These are phyloP conservation scores for Zygosaccharomyces pseudobailii DNA, from an alignment of 1,139 yeast species.

Conservation along the genomic window DNA sequence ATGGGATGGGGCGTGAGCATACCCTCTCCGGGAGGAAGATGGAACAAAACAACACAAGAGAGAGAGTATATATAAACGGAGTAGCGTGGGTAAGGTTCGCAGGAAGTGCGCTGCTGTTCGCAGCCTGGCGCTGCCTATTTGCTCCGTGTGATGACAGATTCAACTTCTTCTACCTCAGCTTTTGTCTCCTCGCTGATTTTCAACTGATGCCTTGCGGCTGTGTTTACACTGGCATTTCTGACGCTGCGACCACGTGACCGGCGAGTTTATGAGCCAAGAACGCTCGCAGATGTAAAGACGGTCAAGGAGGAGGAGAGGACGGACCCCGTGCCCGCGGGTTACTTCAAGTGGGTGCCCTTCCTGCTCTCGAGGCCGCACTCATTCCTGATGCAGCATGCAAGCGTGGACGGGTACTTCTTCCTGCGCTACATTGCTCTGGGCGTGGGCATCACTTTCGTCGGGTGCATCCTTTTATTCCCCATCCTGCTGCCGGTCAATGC, in stretches of 20 bases:
- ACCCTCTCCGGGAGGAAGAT: background rate
- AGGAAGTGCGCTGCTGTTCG: too few species aligned
- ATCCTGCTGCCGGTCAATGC: constrained; percentile 84
- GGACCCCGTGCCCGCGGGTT: constrained; percentile 53
- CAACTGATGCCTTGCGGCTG: constrained; percentile 53
- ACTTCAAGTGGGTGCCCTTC: constrained; percentile 51
- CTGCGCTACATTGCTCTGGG: constrained; percentile 69
- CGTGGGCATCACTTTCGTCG: constrained; percentile 52
- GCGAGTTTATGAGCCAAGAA: constrained; percentile 80
- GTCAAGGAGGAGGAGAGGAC: constrained; percentile 45
- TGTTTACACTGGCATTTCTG: constrained; percentile 57
- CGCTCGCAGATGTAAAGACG: constrained; percentile 45
- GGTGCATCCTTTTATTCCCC: constrained; percentile 67
- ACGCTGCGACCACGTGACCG: constrained; percentile 56
- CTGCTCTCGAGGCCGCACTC: constrained; percentile 55
- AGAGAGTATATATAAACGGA: background rate
- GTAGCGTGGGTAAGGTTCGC: background rate
- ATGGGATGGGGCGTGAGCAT: background rate
- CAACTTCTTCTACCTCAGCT: constrained; percentile 43
- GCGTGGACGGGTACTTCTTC: constrained; percentile 86
- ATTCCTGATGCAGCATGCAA: constrained; percentile 70
- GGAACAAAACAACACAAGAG: background rate
- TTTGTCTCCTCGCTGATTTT: constrained; percentile 52
- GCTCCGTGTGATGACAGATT: background rate
- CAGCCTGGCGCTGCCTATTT: too few species aligned